Percentiles rank a stretch among this genome's conserved stretches.
These are phyloP conservation scores for Avena eriantha DNA, from an alignment of 176 grass and related monocot genomes.

Conservation along the genomic window DNA sequence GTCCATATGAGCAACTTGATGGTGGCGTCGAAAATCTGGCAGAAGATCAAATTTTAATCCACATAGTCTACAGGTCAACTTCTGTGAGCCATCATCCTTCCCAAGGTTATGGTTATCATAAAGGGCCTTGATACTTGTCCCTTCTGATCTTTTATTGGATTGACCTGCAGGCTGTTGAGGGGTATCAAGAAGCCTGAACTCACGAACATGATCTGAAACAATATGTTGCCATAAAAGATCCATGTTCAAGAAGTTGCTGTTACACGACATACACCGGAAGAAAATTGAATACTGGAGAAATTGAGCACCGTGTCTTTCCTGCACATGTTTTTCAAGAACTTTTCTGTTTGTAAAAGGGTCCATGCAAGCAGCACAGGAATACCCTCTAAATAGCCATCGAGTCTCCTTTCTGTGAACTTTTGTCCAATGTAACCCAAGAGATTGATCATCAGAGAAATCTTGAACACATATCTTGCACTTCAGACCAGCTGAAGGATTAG, in stretches of 20 bases:
- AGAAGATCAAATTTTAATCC: slow-evolving; percentile 83
- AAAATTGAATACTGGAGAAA: slow-evolving; percentile 85
- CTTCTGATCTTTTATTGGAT: slow-evolving; percentile 53
- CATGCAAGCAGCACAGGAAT: slow-evolving; percentile 94
- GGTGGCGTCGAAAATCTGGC: slow-evolving; percentile 76
- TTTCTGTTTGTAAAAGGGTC: slow-evolving; percentile 91
- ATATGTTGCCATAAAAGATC: slow-evolving; percentile 94
- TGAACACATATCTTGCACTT: slow-evolving; percentile 90
- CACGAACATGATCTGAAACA: slow-evolving; percentile 72
- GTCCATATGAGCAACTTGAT: slow-evolving; percentile 83
- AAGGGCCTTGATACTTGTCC: slow-evolving; percentile 45
- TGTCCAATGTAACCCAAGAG: slow-evolving; percentile 83
- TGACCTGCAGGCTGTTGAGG: slow-evolving; percentile 52
- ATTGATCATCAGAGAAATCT: slow-evolving; percentile 72
- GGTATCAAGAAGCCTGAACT: slow-evolving; percentile 68
- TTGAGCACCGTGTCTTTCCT: slow-evolving; percentile 80
- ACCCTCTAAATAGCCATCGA: slow-evolving; percentile 94
- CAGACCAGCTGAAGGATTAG: slow-evolving; percentile 40
- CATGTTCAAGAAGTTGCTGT: slow-evolving; percentile 78
- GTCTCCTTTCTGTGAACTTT: slow-evolving; percentile 88
- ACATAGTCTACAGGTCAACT: slow-evolving; percentile 74
- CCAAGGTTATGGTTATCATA: slow-evolving; percentile 49
- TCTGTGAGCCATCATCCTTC: slow-evolving; percentile 60
- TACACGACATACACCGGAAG: slow-evolving; percentile 84
- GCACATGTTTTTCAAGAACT: slow-evolving; percentile 86